phyloP scores from a whole-genome alignment of 2,329 filamentous ascomycete species.

The Colletotrichum sp. region DNA sequence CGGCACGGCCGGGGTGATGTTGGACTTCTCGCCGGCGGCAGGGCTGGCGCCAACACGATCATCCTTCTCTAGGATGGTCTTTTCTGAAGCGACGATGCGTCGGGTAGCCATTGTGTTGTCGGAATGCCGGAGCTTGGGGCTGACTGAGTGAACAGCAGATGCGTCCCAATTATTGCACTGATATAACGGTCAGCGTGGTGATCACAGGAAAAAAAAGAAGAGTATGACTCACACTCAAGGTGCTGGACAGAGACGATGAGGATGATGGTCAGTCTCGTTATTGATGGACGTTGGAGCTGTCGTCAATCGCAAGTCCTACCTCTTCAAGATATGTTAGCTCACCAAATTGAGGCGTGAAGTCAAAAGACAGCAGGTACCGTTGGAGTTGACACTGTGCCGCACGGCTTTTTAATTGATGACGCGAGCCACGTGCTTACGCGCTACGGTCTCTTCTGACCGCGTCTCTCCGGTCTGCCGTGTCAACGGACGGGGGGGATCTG shows the following conservation, averaged over 20 bases:
- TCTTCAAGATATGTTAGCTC: neutral
- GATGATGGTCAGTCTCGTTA: neutral
- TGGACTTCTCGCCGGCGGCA: conserved; percentile 62
- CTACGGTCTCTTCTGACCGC: conserved; percentile 11
- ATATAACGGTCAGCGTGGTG: neutral
- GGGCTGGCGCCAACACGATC: conserved; percentile 45
- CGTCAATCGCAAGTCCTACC: neutral
- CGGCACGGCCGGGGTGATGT: conserved; percentile 83
- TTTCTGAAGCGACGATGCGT: conserved; percentile 69
- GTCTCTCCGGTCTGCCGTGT: conserved; percentile 14
- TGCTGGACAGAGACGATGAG: neutral
- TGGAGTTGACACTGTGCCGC: neutral
- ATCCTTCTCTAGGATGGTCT: conserved; percentile 68
- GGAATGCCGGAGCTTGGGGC: neutral
- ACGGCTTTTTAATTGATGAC: conserved; percentile 19
- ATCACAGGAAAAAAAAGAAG: neutral
- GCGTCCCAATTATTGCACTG: neutral
- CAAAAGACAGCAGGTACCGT: conserved; percentile 8
- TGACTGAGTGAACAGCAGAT: neutral
- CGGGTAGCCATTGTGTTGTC: conserved; percentile 68
- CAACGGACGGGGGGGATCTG: conserved; percentile 14
- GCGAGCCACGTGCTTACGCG: conserved; percentile 20
- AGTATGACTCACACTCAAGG: neutral
- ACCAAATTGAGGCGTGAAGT: conserved; percentile 7
- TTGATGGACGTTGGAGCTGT: neutral